Percentiles rank a stretch among this genome's conserved stretches.
phyloP scores from a whole-genome alignment of 169 alveolate genomes.

The Miamiensis avidus region DNA sequence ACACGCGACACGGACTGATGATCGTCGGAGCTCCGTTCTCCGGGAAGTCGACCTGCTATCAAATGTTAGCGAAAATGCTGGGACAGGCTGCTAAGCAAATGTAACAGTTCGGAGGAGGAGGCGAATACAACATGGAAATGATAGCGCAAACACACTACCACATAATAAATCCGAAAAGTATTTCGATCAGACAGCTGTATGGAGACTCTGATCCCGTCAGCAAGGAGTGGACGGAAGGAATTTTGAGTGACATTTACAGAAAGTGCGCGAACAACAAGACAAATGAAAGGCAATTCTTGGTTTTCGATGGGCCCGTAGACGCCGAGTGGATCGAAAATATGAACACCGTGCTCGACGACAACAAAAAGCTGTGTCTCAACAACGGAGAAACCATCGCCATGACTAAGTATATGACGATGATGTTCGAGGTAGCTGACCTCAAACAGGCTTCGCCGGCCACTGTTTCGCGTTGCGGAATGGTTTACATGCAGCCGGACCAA shows the following conservation, averaged over 20 bases:
- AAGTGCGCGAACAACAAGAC: conserved; percentile 55
- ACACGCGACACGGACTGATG: conserved; percentile 77
- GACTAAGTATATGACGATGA: conserved; percentile 64
- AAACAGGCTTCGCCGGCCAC: conserved; percentile 80
- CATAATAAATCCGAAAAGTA: conserved; percentile 80
- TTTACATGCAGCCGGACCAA: conserved; percentile 67
- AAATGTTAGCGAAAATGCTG: conserved; percentile 58
- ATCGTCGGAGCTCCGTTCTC: conserved; percentile 73
- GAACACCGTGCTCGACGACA: conserved; percentile 80
- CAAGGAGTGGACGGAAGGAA: conserved; percentile 68
- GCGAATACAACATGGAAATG: neutral
- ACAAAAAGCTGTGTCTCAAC: conserved; percentile 66
- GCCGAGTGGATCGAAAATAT: conserved; percentile 79
- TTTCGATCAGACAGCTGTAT: conserved; percentile 75
- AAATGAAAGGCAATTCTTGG: conserved; percentile 56
- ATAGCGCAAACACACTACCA: conserved; percentile 48
- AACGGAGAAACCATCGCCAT: conserved; percentile 71
- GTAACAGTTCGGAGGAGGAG: neutral
- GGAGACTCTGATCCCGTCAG: conserved; percentile 75
- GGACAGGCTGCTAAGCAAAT: conserved; percentile 33
- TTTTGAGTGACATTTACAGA: conserved; percentile 56
- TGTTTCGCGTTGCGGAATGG: conserved; percentile 84
- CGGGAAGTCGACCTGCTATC: conserved; percentile 70
- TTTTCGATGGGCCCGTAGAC: conserved; percentile 82
- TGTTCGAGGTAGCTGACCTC: conserved; percentile 71